Percentiles rank a stretch among this genome's conserved stretches.
Evolutionary conservation across 768 basidiomycete genomes (phyloP).

Genomic region (Rubroboletus pulcherrimus): DNA sequence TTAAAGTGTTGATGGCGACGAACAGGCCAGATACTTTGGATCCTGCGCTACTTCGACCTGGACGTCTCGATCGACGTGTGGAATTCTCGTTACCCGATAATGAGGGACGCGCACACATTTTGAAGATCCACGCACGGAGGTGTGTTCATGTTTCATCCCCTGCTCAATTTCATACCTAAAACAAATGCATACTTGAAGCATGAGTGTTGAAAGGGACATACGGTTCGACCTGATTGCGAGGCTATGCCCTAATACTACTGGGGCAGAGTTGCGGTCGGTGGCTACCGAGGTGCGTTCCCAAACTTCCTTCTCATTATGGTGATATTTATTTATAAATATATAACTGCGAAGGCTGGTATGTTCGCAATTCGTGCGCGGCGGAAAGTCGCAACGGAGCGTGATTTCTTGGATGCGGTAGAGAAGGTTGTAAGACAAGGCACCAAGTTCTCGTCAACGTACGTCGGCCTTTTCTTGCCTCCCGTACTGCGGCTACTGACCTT

Average conservation of each 20-base stretch:
- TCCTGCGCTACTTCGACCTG: constrained; percentile 92
- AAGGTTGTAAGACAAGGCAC: constrained; percentile 97
- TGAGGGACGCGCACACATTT: constrained; percentile 94
- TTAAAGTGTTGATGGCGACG: constrained; percentile 99
- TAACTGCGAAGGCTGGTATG: constrained; percentile 91
- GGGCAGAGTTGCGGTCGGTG: constrained; percentile 95
- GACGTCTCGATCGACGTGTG: constrained; percentile 93
- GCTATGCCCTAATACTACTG: constrained; percentile 96
- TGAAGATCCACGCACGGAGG: constrained; percentile 96
- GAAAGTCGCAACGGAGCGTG: constrained; percentile 95
- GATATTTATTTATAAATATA: constrained; percentile 89
- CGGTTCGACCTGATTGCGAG: constrained; percentile 97
- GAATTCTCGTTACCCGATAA: constrained; percentile 95
- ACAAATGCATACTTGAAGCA: constrained; percentile 45
- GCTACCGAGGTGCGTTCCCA: constrained; percentile 75
- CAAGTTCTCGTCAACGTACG: constrained; percentile 96
- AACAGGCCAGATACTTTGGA: constrained; percentile 99
- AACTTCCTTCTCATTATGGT: constrained; percentile 40
- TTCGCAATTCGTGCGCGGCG: constrained; percentile 95
- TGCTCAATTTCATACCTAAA: background rate
- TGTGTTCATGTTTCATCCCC: constrained; percentile 30
- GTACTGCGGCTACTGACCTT: constrained; percentile 1
- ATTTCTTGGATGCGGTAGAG: constrained; percentile 97
- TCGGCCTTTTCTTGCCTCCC: background rate
- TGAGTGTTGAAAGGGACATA: constrained; percentile 96